These are phyloP conservation scores for Leccinum fibrillosum DNA, from an alignment of 768 basidiomycete genomes.

Conservation along the genomic window DNA sequence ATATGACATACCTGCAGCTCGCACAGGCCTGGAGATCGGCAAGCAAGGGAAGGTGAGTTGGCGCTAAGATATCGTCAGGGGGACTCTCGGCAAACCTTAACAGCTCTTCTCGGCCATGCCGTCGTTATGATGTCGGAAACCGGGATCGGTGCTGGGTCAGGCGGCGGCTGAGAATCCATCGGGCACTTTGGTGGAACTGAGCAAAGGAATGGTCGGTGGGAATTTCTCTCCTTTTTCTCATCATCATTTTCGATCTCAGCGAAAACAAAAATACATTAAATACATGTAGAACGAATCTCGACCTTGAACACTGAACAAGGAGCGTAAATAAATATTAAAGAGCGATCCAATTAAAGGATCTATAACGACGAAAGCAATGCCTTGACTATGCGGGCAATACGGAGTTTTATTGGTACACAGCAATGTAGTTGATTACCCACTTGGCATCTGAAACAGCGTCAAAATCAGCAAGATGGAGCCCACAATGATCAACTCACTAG, in stretches of 20 bases:
- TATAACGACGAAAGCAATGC: neutral
- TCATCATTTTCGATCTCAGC: slow-evolving; percentile 10
- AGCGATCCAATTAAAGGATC: neutral
- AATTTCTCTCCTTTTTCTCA: slow-evolving; percentile 30
- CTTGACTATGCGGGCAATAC: neutral
- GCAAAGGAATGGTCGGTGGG: slow-evolving; percentile 26
- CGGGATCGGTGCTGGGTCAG: slow-evolving; percentile 38
- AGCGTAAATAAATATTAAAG: neutral
- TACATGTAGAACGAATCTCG: neutral
- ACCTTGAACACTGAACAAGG: slow-evolving; percentile 10
- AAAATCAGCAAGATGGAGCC: neutral
- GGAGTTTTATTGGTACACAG: slow-evolving; percentile 41
- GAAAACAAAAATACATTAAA: neutral
- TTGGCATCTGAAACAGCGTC: slow-evolving; percentile 40
- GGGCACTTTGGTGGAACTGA: slow-evolving; percentile 25
- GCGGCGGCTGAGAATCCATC: slow-evolving; percentile 36
- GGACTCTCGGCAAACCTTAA: slow-evolving; percentile 41
- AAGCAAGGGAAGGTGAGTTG: slow-evolving; percentile 11
- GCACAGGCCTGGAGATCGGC: slow-evolving; percentile 47
- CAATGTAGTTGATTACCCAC: slow-evolving; percentile 57
- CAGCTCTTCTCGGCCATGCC: slow-evolving; percentile 48
- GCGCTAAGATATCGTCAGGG: slow-evolving; percentile 1
- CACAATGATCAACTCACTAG: slow-evolving; percentile 27
- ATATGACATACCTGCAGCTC: slow-evolving; percentile 45
- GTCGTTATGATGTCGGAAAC: slow-evolving; percentile 49